phyloP scores from a whole-genome alignment of 2,329 filamentous ascomycete species.

The Epichloe baconii region DNA sequence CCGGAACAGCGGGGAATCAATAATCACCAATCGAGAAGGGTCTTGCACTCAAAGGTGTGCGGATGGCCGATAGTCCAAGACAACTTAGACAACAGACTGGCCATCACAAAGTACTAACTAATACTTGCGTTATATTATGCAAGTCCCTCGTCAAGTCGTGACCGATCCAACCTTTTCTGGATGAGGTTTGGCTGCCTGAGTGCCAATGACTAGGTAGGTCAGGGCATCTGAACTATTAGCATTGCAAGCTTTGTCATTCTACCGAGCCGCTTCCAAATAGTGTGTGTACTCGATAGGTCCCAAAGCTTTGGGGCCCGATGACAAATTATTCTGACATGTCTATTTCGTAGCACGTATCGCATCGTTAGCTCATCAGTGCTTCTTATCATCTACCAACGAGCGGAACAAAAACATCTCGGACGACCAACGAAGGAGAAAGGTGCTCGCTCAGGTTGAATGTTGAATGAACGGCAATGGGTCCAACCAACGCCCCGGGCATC shows the following conservation, averaged over 20 bases:
- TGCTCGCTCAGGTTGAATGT: background rate
- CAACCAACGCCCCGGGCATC: background rate
- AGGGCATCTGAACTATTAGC: too few species aligned
- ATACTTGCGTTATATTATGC: too few species aligned
- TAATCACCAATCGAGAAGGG: background rate
- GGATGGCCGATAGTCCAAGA: background rate
- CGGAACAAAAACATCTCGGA: background rate
- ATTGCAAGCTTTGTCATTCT: too few species aligned
- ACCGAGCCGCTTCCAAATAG: background rate
- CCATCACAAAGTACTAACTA: too few species aligned
- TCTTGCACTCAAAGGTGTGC: background rate
- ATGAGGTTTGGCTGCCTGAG: background rate
- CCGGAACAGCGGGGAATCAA: too few species aligned
- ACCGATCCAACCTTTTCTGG: background rate
- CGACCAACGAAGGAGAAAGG: conserved; percentile 4
- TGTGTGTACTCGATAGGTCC: background rate
- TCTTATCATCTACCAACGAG: background rate
- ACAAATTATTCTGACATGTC: background rate
- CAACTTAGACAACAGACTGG: background rate
- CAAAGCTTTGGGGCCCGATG: background rate
- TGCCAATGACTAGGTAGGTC: too few species aligned
- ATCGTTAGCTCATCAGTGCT: background rate
- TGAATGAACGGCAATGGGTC: conserved; percentile 3
- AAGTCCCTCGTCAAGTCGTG: background rate
- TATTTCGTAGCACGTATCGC: too few species aligned